Evolutionary conservation across 176 grass and related monocot species (phyloP), one percentile per base, ranked within the genome.

Genomic region (Eleusine indica): DNA sequence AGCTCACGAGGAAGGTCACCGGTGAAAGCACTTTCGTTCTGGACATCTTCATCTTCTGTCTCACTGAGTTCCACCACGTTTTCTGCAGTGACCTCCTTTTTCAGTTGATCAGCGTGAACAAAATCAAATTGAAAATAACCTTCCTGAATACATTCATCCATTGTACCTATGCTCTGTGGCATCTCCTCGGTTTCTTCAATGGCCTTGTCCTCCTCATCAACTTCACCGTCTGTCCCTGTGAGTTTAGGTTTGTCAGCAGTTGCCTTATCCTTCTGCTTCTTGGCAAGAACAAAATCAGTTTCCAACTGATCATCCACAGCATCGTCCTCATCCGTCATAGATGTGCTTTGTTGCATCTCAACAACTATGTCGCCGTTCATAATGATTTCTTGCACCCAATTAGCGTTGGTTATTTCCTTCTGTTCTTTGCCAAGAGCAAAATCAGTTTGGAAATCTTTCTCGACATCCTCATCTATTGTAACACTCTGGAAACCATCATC

Each of bases 71-170:
- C 46, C 5, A 29, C 13, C 51, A 32, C 66, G 22, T 18, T 70
- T 5, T 53, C 48, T 16, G 29, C 30, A 7, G 44, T n/a, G 9
- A 41, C 28, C 18, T 5, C 8, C 14, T 54, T 35, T 15, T 78
- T 54, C 19, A 64, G 71, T 39, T 51, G n/a, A 53, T 60, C 41
- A 17, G 7, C 68, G 49, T 88, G 60, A 58, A 70, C 21, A 67
- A 60, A 72, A 19, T 72, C 72, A 29, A 21, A 3, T 19, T 51
- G 29, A 30, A 68, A 46, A 21, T 49, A 5, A 73, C 15, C 17
- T 72, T 80, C 25, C 16, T 79, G 17, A 52, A 52, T 38, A 47
- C 29, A 49, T 5, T 22, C 70, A 51, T 51, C 22, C 57, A 17
- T 54, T 16, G 16, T 7, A 25, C 2, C 48, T 19, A 13, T 43